These are phyloP conservation scores for Ogataea pilisensis DNA, from an alignment of 805 yeast species.

Conservation along the genomic window DNA sequence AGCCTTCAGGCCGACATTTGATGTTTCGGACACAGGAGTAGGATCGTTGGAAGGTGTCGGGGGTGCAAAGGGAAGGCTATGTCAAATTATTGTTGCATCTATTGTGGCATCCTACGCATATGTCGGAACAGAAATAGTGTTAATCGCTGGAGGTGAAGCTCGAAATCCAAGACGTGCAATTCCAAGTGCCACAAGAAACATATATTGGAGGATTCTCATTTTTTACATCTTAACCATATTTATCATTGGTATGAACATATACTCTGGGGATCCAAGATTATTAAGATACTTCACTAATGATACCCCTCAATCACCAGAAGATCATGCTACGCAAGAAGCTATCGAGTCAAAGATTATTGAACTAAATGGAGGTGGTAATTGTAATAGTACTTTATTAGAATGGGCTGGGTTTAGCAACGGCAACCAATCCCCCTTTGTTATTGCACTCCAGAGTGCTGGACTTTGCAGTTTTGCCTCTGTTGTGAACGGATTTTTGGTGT, in stretches of 20 bases:
- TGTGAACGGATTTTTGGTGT: slow-evolving; percentile 48
- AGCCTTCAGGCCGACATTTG: slow-evolving; percentile 68
- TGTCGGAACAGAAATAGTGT: slow-evolving; percentile 78
- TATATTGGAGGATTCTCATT: slow-evolving; percentile 64
- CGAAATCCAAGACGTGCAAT: slow-evolving; percentile 71
- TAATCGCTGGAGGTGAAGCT: slow-evolving; percentile 85
- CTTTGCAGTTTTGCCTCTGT: slow-evolving; percentile 47
- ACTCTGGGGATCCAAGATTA: slow-evolving; percentile 74
- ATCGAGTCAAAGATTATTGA: slow-evolving; percentile 18
- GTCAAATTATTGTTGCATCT: slow-evolving; percentile 57
- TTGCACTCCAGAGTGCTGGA: slow-evolving; percentile 51
- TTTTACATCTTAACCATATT: slow-evolving; percentile 66
- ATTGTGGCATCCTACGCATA: slow-evolving; percentile 70
- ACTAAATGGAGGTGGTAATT: slow-evolving; percentile 26
- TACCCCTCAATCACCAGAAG: slow-evolving; percentile 14
- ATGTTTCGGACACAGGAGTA: slow-evolving; percentile 55
- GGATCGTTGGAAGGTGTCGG: slow-evolving; percentile 53
- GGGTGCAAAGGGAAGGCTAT: slow-evolving; percentile 56
- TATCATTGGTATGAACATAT: slow-evolving; percentile 65
- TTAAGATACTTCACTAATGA: slow-evolving; percentile 48
- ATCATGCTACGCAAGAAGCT: slow-evolving; percentile 2
- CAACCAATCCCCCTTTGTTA: slow-evolving; percentile 53
- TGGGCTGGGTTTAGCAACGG: slow-evolving; percentile 41
- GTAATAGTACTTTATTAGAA: slow-evolving; percentile 20
- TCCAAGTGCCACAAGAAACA: slow-evolving; percentile 72